Conservation (phyloP, 1,139 yeast species). For the Hyphopichia fennica region DNA sequence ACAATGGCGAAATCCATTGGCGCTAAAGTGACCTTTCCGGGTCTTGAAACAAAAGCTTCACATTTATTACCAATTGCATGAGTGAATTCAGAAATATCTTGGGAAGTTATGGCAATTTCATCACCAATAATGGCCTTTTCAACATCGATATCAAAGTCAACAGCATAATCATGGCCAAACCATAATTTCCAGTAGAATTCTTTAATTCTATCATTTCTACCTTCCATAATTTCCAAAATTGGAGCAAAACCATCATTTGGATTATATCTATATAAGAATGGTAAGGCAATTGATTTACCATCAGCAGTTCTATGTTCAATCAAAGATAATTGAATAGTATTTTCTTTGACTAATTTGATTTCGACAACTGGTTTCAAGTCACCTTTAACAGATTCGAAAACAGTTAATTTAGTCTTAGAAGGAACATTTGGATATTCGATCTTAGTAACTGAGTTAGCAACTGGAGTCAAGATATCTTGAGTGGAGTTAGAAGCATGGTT, state of each 20-base stretch:
- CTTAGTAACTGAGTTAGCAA: constrained; percentile 62
- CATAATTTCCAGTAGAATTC: constrained; percentile 96
- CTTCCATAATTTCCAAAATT: constrained; percentile 84
- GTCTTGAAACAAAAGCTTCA: constrained; percentile 90
- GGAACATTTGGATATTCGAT: constrained; percentile 52
- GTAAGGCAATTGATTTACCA: constrained; percentile 68
- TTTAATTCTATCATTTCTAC: constrained; percentile 90
- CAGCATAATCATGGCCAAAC: constrained; percentile 70
- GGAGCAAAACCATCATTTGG: constrained; percentile 94
- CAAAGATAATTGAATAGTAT: constrained; percentile 64
- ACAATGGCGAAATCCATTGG: constrained; percentile 99
- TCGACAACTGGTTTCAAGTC: constrained; percentile 68
- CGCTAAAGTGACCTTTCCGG: constrained; percentile 82
- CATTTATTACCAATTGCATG: constrained; percentile 97
- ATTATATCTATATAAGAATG: constrained; percentile 74
- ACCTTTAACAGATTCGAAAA: constrained; percentile 73
- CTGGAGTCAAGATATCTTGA: constrained; percentile 77
- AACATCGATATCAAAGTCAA: constrained; percentile 66
- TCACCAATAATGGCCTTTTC: constrained; percentile 73
- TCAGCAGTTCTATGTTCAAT: constrained; percentile 90
- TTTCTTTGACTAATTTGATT: constrained; percentile 48
- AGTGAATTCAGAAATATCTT: constrained; percentile 87
- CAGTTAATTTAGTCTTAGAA: constrained; percentile 59
- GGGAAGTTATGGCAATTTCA: constrained; percentile 64
- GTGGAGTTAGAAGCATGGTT: constrained; percentile 79